Evolutionary conservation across 2,329 filamentous ascomycete genomes (phyloP).

Genomic region (Didymella sp.): DNA sequence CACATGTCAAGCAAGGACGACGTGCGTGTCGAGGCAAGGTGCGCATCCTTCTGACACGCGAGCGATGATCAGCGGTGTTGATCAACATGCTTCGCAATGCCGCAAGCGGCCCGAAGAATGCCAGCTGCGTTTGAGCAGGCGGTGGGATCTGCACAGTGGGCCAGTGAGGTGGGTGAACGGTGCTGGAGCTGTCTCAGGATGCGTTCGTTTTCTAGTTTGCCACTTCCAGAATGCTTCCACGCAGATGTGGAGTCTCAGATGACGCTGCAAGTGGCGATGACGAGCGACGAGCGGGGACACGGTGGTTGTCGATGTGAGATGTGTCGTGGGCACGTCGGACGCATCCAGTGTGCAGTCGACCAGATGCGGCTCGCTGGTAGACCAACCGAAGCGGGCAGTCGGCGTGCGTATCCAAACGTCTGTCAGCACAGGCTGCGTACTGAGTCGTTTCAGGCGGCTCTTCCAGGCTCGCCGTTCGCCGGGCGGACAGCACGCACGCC

Average conservation of each 20-base stretch:
- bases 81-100: slow-evolving; percentile 14
- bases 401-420: not conserved
- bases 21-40: slow-evolving; percentile 6
- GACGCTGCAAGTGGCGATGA: slow-evolving; percentile 24
- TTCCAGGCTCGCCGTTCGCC: not conserved
- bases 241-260: slow-evolving; percentile 21
- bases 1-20: slow-evolving; percentile 8
- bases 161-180: slow-evolving; percentile 12
- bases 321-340: not conserved
- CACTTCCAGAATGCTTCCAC: slow-evolving; percentile 19
- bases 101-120: slow-evolving; percentile 17
- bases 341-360: not conserved
- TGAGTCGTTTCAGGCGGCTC: slow-evolving; percentile 18
- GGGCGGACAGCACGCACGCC: not conserved
- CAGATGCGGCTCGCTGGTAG: not conserved
- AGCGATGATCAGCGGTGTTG: slow-evolving; percentile 10
- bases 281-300: not conserved
- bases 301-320: not conserved
- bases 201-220: slow-evolving; percentile 3
- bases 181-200: slow-evolving; percentile 12
- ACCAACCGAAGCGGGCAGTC: not conserved
- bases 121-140: slow-evolving; percentile 1
- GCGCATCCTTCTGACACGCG: slow-evolving; percentile 9
- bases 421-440: slow-evolving; percentile 7
- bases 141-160: slow-evolving; percentile 11